Conservation (phyloP, 805 yeast genomes). For the Scheffersomyces amazonensis region DNA sequence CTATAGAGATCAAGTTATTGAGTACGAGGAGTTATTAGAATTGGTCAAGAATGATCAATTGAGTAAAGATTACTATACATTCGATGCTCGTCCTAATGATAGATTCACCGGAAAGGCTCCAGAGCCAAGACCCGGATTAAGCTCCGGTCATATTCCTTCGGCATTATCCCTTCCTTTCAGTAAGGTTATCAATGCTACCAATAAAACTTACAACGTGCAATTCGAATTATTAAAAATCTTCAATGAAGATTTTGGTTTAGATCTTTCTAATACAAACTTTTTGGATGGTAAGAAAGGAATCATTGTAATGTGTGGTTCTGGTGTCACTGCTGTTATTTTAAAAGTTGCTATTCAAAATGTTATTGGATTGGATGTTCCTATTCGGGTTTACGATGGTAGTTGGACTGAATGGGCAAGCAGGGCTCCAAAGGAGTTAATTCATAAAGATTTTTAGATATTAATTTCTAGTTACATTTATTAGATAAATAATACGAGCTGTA, state of each 20-base stretch:
- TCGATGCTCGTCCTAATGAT: conserved; percentile 79
- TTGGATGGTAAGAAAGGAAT: conserved; percentile 52
- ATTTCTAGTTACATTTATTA: too few relatives aligned
- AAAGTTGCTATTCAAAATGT: conserved; percentile 59
- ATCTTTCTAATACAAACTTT: conserved; percentile 26
- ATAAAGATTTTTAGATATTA: conserved; percentile 27
- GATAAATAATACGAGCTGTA: too few relatives aligned
- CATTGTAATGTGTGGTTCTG: conserved; percentile 92
- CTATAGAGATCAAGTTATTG: conserved; percentile 48
- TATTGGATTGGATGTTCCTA: conserved; percentile 31
- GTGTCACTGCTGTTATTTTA: conserved; percentile 89
- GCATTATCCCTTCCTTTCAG: conserved; percentile 74
- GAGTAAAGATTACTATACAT: conserved; percentile 46
- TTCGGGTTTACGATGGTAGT: conserved; percentile 67
- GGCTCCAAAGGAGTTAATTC: conserved; percentile 55
- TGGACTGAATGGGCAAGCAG: conserved; percentile 87
- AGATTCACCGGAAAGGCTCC: conserved; percentile 78
- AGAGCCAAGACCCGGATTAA: conserved; percentile 85
- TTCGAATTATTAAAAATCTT: conserved; percentile 49
- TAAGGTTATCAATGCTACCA: conserved; percentile 48
- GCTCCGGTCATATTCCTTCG: conserved; percentile 89
- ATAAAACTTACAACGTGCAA: conserved; percentile 45
- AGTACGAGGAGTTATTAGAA: conserved; percentile 62
- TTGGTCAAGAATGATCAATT: conserved; percentile 51
- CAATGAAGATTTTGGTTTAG: conserved; percentile 26